Percentiles rank a stretch among this genome's conserved stretches.
Evolutionary conservation across 164 flowering plant genomes (phyloP).

Genomic region (Umbilicus rupestris): DNA sequence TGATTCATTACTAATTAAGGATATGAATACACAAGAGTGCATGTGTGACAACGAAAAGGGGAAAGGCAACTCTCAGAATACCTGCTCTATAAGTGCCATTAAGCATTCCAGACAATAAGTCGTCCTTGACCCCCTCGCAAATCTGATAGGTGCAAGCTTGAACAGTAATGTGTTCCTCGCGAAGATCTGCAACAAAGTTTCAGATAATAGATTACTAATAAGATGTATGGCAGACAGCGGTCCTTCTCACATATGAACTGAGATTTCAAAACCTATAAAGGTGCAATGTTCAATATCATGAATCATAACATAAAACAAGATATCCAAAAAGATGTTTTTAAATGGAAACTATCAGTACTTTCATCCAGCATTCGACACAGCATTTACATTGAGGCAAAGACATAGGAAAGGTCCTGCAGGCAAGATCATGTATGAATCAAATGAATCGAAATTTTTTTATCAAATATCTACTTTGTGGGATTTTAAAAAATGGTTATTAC

Average conservation of each 20-base stretch:
- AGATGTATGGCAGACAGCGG: neutral
- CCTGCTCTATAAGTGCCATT: conserved; percentile 88
- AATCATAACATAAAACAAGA: neutral
- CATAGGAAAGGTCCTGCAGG: neutral
- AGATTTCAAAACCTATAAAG: neutral
- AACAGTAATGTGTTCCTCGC: conserved; percentile 34
- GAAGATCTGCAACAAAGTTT: conserved; percentile 43
- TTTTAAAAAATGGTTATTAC: neutral
- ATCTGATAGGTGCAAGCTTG: conserved; percentile 39
- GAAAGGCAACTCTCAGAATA: conserved; percentile 11
- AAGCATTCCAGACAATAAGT: conserved; percentile 80
- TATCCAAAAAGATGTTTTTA: neutral
- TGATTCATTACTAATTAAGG: neutral
- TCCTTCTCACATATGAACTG: neutral
- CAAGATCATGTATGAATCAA: neutral
- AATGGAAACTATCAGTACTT: neutral
- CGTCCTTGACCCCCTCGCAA: conserved; percentile 38
- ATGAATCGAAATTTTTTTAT: no score
- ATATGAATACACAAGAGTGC: neutral
- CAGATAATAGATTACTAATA: neutral
- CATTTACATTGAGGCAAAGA: neutral
- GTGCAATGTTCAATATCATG: neutral
- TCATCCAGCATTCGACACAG: neutral
- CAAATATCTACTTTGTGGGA: no score
- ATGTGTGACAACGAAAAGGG: neutral